These are phyloP conservation scores for Vigna nakashimae DNA, from an alignment of 306 rosid genomes.

Conservation along the genomic window DNA sequence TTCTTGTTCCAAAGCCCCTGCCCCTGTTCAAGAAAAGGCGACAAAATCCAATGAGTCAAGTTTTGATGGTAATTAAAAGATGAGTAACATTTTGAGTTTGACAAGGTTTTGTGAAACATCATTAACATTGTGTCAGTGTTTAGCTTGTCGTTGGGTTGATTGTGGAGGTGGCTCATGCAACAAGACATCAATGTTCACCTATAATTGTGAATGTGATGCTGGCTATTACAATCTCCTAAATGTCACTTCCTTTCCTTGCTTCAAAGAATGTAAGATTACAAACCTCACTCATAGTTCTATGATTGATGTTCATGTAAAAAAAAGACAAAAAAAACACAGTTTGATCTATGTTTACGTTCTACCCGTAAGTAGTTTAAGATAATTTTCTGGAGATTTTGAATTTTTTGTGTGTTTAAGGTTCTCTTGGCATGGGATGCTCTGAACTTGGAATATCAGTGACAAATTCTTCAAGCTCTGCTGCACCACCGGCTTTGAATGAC, in stretches of 20 bases:
- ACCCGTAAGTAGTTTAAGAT: conserved; percentile 1
- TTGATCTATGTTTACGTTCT: background rate
- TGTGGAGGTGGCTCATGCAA: conserved; percentile 91
- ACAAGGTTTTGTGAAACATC: background rate
- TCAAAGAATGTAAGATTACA: conserved; percentile 68
- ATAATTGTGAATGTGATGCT: conserved; percentile 62
- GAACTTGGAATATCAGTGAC: conserved; percentile 65
- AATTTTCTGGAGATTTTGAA: conserved; percentile 28
- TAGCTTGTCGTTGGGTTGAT: conserved; percentile 81
- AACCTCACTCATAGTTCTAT: background rate
- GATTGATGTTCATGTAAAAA: conserved; percentile 2
- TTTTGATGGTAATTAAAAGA: conserved; percentile 64
- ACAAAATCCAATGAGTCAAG: conserved; percentile 52
- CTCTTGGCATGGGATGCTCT: conserved; percentile 71
- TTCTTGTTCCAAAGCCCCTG: conserved; percentile 64
- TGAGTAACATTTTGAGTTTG: conserved; percentile 9
- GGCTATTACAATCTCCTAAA: conserved; percentile 81
- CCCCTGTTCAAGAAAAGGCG: conserved; percentile 57
- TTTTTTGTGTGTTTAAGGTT: conserved; percentile 55
- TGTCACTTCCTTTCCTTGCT: conserved; percentile 70
- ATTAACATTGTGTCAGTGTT: background rate
- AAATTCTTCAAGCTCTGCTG: conserved; percentile 57
- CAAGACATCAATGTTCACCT: conserved; percentile 61
- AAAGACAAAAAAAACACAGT: background rate
- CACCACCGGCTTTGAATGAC: conserved; percentile 51